These are phyloP conservation scores for Brassica hybrid DNA, from an alignment of 441 rosid species.

Conservation along the genomic window DNA sequence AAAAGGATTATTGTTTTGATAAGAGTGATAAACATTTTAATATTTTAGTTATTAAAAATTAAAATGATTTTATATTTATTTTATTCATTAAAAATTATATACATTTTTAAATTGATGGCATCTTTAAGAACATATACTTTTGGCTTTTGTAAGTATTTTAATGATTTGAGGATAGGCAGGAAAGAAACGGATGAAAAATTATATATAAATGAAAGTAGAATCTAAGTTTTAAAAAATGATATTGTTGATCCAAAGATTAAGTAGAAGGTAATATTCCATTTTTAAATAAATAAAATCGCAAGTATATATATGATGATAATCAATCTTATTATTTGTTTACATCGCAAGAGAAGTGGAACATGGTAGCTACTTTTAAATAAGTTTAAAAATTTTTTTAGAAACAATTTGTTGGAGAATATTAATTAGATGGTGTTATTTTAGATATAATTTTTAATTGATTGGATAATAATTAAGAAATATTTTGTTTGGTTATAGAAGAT, in stretches of 20 bases:
- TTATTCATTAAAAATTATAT: no score
- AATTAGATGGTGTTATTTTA: no score
- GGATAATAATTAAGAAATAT: no score
- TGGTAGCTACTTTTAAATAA: not conserved
- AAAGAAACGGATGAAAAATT: not conserved
- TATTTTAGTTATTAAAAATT: no score
- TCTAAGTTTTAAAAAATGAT: not conserved
- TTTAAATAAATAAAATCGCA: not conserved
- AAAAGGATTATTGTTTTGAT: no score
- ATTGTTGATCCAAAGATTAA: not conserved
- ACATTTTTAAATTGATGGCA: not conserved
- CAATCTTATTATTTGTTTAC: not conserved
- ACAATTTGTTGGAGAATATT: not conserved
- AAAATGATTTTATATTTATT: no score
- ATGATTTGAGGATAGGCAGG: not conserved
- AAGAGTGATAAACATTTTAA: no score
- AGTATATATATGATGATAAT: no score
- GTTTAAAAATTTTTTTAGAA: not conserved
- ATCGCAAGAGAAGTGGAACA: not conserved
- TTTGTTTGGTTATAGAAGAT: no score
- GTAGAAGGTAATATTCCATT: no score
- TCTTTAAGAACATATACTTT: not conserved
- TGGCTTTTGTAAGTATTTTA: not conserved
- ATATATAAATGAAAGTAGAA: not conserved
- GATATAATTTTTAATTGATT: no score